Evolutionary conservation across 345 rosid genomes (phyloP), one percentile per base, ranked within the genome.

Genomic region (Geranium brycei): DNA sequence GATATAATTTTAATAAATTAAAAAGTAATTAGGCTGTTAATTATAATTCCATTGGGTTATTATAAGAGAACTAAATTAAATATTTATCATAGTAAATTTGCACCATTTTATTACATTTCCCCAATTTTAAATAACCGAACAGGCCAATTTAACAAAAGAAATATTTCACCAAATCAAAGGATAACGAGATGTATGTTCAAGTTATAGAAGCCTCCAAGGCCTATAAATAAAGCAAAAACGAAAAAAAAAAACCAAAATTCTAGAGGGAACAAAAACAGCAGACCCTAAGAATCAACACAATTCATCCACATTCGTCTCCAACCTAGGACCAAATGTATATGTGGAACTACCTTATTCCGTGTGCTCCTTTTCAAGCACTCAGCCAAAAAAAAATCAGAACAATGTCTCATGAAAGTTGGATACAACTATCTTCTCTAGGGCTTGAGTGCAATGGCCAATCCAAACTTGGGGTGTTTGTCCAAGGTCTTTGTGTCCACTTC

Each of bases 401-500:
- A 2, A 13, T 7, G 11, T 47, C 15, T 47, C 53, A 47, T 6
- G 8, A 35, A 35, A 35, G 10, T 13, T 2, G 53, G 11, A 47
- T 13, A 47, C 53, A 47, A 11, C 13, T 47, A 47, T 47, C 28
- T 23, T 23, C 28, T 23, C 53, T 47, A 80, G 28, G 84, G 88
- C 71, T 83, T 79, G 6, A 85, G 77, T 17, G 85, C 71, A 19
- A 85, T 79, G 10, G 82, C 70, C 63, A 87, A 64, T 55, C 87
- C 91, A 53, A 83, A 77, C 75, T 78, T 80, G 63, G 88, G 83
- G 66, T 66, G 70, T 77, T 75, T 77, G 30, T 80, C 79, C 60
- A 81, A 75, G 57, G 80, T 74, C 71, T 80, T 81, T 40, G 87
- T 79, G 70, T 85, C 84, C 7, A 83, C 71, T 30, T 81, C 81